Evolutionary conservation across 108 stramenopile genomes (phyloP).

Genomic region (Fragilariopsis cylindrus): DNA sequence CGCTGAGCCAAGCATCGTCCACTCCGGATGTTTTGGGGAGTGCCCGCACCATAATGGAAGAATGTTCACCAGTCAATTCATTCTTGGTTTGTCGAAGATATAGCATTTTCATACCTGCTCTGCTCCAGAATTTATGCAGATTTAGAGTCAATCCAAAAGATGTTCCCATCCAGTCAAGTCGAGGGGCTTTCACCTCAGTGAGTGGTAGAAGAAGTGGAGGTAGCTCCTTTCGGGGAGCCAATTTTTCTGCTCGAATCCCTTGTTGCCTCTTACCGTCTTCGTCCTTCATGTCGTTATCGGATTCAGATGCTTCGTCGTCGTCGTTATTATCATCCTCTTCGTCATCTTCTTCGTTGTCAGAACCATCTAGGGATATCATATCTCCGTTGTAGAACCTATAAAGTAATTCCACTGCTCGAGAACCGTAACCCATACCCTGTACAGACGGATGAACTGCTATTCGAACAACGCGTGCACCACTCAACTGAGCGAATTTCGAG

Average conservation of each 20-base stretch:
- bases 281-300: constrained; percentile 29
- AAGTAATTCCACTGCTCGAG: constrained; percentile 89
- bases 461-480: constrained; percentile 96
- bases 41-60: constrained; percentile 91
- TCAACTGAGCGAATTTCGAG: constrained; percentile 90
- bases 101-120: constrained; percentile 85
- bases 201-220: constrained; percentile 94
- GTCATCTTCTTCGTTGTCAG: constrained; percentile 47
- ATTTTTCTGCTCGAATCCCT: constrained; percentile 73
- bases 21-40: constrained; percentile 78
- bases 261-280: constrained; percentile 33
- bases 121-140: constrained; percentile 94
- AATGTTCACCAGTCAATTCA: constrained; percentile 97
- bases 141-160: constrained; percentile 93
- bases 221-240: constrained; percentile 93
- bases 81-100: constrained; percentile 98
- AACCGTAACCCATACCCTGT: constrained; percentile 97
- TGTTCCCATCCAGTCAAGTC: constrained; percentile 96
- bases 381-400: constrained; percentile 95
- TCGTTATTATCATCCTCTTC: constrained; percentile 48
- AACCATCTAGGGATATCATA: constrained; percentile 64
- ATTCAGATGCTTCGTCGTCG: constrained; percentile 45
- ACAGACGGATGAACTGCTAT: constrained; percentile 98
- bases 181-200: constrained; percentile 79
- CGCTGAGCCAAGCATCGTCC: constrained; percentile 89